Evolutionary conservation across 257 asterid genomes (phyloP).

Genomic region (Phtheirospermum japonicum): DNA sequence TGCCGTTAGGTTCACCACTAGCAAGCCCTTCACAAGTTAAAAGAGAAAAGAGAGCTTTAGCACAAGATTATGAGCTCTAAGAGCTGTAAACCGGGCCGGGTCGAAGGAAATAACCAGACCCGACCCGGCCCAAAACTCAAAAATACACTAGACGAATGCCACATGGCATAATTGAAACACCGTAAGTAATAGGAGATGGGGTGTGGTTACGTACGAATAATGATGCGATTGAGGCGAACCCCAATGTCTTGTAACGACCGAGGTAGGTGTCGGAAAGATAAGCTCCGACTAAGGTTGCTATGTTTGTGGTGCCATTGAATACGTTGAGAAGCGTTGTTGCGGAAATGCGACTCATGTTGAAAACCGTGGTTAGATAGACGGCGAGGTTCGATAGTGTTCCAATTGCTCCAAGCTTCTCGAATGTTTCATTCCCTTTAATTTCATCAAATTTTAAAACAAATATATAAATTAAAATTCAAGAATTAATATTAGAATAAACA

Average conservation of each 20-base stretch:
- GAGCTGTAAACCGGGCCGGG: too few species aligned
- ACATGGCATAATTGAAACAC: too few species aligned
- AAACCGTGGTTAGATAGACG: constrained; percentile 63
- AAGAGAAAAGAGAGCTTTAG: not conserved
- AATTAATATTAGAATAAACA: too few species aligned
- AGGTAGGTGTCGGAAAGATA: constrained; percentile 58
- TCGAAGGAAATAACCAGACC: too few species aligned
- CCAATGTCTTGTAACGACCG: constrained; percentile 73
- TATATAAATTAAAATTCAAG: not conserved
- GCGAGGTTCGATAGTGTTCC: constrained; percentile 61
- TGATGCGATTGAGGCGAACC: constrained; percentile 52
- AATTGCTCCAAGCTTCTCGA: constrained; percentile 84
- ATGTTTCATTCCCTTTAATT: constrained; percentile 64
- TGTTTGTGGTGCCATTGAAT: constrained; percentile 69
- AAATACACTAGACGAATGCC: too few species aligned
- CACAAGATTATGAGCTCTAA: too few species aligned
- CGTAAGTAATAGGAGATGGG: not conserved
- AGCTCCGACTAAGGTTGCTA: constrained; percentile 71
- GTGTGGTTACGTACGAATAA: constrained; percentile 41
- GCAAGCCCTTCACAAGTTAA: constrained; percentile 42
- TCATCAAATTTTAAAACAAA: not conserved
- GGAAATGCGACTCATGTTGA: constrained; percentile 55
- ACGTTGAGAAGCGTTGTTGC: constrained; percentile 54
- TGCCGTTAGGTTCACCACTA: constrained; percentile 53
- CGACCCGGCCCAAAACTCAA: too few species aligned